phyloP scores from a whole-genome alignment of 352 stramenopile species.

The Phytophthora podocarpi region DNA sequence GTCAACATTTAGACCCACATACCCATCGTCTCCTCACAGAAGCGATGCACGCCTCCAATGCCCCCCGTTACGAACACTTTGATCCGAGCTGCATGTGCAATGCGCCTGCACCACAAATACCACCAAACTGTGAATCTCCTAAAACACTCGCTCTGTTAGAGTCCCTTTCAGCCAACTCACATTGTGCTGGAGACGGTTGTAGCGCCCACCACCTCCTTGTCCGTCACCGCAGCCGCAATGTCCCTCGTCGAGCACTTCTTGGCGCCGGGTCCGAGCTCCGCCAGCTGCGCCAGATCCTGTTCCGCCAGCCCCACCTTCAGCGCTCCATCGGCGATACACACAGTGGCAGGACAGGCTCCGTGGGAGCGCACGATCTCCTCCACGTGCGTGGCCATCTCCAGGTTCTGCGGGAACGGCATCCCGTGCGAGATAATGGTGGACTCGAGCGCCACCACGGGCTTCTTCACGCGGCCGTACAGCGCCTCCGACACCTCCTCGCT shows the following conservation, averaged over 20 bases:
- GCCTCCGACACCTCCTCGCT: conserved; percentile 60
- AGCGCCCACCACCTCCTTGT: conserved; percentile 78
- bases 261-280: conserved; percentile 60
- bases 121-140: background rate
- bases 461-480: conserved; percentile 44
- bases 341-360: conserved; percentile 93
- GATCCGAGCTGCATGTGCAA: conserved; percentile 95
- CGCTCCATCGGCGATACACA: conserved; percentile 95
- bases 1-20: too few species aligned
- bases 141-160: background rate
- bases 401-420: conserved; percentile 98
- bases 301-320: conserved; percentile 75
- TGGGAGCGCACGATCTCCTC: conserved; percentile 90
- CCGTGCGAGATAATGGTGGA: conserved; percentile 99
- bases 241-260: conserved; percentile 88
- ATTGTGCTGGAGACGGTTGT: conserved; percentile 98
- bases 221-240: conserved; percentile 75
- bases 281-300: conserved; percentile 61
- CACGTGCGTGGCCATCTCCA: conserved; percentile 92
- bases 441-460: conserved; percentile 94
- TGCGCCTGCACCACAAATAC: conserved; percentile 48
- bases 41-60: conserved; percentile 96
- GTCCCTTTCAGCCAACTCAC: conserved; percentile 33
- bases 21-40: conserved; percentile 93
- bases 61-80: conserved; percentile 98